Conservation (phyloP, 768 basidiomycete genomes). For the Pholiota conissans region DNA sequence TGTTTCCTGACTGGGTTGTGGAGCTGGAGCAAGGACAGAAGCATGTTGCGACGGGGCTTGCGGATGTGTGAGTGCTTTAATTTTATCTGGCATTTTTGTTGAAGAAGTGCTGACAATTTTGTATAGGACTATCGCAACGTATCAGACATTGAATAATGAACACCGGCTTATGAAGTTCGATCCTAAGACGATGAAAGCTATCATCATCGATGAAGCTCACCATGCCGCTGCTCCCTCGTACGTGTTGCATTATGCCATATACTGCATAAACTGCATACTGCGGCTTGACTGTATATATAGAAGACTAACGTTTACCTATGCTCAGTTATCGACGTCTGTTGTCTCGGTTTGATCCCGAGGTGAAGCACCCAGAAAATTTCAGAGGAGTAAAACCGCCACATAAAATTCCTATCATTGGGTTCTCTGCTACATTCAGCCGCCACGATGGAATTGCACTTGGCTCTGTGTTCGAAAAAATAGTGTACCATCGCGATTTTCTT, state of each 20-base stretch:
- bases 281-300: too few relatives aligned
- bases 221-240: slow-evolving; percentile 93
- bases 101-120: neutral
- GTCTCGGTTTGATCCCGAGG: slow-evolving; percentile 76
- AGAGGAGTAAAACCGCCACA: slow-evolving; percentile 35
- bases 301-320: neutral
- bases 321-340: slow-evolving; percentile 76
- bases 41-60: slow-evolving; percentile 72
- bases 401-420: slow-evolving; percentile 83
- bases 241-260: slow-evolving; percentile 30
- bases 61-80: slow-evolving; percentile 70
- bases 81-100: neutral
- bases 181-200: slow-evolving; percentile 61
- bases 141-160: slow-evolving; percentile 74
- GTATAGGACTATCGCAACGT: slow-evolving; percentile 88
- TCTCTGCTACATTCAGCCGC: slow-evolving; percentile 92
- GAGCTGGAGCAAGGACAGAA: slow-evolving; percentile 90
- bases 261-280: too few relatives aligned
- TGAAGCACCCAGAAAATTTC: slow-evolving; percentile 53
- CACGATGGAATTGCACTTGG: slow-evolving; percentile 90
- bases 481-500: slow-evolving; percentile 88
- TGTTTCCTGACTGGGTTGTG: slow-evolving; percentile 75
- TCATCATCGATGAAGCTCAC: slow-evolving; percentile 93
- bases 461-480: slow-evolving; percentile 86
- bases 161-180: slow-evolving; percentile 75